Conservation (phyloP, 305 asterid species). For the Solanum hybrid region DNA sequence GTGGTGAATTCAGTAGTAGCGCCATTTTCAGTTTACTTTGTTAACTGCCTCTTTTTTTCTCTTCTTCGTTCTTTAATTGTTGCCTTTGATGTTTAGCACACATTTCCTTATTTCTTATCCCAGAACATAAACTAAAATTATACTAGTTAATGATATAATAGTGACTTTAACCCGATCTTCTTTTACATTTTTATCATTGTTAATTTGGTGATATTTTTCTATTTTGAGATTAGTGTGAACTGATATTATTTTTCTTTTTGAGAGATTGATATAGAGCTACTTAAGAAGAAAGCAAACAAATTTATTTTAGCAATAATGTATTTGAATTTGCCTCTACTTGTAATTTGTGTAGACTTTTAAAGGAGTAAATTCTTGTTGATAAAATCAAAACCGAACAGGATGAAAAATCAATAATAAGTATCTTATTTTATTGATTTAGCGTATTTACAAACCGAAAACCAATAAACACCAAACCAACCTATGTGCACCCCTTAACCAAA, state of each 20-base stretch:
- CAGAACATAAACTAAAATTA: neutral
- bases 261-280: neutral
- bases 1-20: constrained; percentile 24
- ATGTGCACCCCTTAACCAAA: neutral
- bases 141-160: neutral
- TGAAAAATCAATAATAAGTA: neutral
- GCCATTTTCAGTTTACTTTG: constrained; percentile 29
- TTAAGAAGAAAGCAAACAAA: neutral
- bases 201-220: neutral
- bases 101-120: neutral
- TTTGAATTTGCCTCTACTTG: neutral
- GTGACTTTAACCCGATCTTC: neutral
- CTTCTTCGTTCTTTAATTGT: neutral
- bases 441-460: neutral
- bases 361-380: too few species aligned
- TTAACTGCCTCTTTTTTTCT: neutral
- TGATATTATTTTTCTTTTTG: neutral
- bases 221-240: too few species aligned
- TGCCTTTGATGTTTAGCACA: neutral
- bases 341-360: neutral
- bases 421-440: neutral
- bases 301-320: neutral
- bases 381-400: neutral
- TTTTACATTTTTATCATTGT: neutral
- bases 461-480: neutral